Base-by-base conservation (phyloP, 192 early-diverging fungal species). In the Entomortierella parvispora region DNA sequence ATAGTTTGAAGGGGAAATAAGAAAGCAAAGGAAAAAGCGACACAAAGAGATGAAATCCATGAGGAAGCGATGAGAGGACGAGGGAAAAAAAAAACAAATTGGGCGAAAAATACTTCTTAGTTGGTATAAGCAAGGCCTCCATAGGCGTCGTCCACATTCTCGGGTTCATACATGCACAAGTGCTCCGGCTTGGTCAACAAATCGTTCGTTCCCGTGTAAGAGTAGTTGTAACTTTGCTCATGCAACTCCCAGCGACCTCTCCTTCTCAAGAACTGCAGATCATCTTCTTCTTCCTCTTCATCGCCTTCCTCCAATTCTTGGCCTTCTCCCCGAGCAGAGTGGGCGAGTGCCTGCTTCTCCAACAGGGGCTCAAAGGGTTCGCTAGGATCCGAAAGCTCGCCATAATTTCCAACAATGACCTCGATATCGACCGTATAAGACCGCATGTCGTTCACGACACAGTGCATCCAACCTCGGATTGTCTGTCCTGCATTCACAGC, bases 401-500 rank as follows among this genome's bases (percentile, higher is more conserved):
- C 71, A 22, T 80, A 56, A 8, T 71, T 68, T 10, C 88, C 91
- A 7, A 85, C 71, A 20, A 89, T 82, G 15, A 98, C 68, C 77
- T 94, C 90, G 12, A 90, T 89, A 48, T 80, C 82, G 33, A 99
- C 89, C 26, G 92, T 93, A 81, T 99, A 99, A 56, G 93, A 94
- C 29, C 97, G 89, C 84, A 94, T 91, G 42, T 89, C 87, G 80
- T 99, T 99, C 42, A 93, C 95, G 54, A 86, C 84, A 82, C 94
- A 91, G 28, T 90, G 86, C 81, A 97, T 88, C 85, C 88, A 88
- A 4, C 97, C 97, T n/a, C 85, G 85, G 25, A 99, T 81, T 0
- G 81, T 82, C 79, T 98, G 93, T 40, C 87, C 92, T 0, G 96
- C 92, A 83, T 99, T 99, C 9, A 97, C 94, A 0, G 95, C 97